Conservation (phyloP, 192 early-diverging fungal genomes). For the Coemansia asiatica region DNA sequence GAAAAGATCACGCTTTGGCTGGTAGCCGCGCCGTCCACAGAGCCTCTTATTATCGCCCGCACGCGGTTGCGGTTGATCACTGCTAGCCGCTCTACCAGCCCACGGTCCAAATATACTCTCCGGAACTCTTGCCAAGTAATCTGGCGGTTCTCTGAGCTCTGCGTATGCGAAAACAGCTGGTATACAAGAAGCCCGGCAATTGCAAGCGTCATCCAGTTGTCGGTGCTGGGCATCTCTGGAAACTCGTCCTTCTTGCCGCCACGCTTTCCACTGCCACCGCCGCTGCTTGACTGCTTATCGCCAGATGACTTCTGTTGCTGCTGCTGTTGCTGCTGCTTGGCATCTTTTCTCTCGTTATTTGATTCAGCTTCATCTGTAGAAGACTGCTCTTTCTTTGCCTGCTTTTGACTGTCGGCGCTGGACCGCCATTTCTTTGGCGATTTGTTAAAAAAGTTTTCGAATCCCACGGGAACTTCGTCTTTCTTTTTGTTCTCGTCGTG, state of each 20-base stretch:
- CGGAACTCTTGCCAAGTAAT: slow-evolving; percentile 96
- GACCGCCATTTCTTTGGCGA: slow-evolving; percentile 26
- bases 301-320: slow-evolving; percentile 16
- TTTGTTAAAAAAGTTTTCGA: slow-evolving; percentile 71
- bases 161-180: slow-evolving; percentile 17
- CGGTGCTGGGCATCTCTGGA: slow-evolving; percentile 34
- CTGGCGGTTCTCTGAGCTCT: slow-evolving; percentile 47
- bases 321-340: slow-evolving; percentile 17
- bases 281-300: slow-evolving; percentile 15
- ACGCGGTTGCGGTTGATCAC: slow-evolving; percentile 88
- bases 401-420: slow-evolving; percentile 2
- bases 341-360: slow-evolving; percentile 16
- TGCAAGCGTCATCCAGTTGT: slow-evolving; percentile 33
- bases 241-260: slow-evolving; percentile 45
- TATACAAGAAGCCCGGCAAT: slow-evolving; percentile 18
- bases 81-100: slow-evolving; percentile 84
- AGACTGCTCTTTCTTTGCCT: slow-evolving; percentile 15
- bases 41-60: slow-evolving; percentile 65
- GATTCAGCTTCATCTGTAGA: not conserved
- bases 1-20: slow-evolving; percentile 64
- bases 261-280: slow-evolving; percentile 28
- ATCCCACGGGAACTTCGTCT: slow-evolving; percentile 62
- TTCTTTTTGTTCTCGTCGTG: slow-evolving; percentile 24
- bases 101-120: slow-evolving; percentile 83
- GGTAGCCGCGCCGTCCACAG: slow-evolving; percentile 6